phyloP scores from a whole-genome alignment of 1,284 basidiomycete species.

The Sporisorium graminicola region DNA sequence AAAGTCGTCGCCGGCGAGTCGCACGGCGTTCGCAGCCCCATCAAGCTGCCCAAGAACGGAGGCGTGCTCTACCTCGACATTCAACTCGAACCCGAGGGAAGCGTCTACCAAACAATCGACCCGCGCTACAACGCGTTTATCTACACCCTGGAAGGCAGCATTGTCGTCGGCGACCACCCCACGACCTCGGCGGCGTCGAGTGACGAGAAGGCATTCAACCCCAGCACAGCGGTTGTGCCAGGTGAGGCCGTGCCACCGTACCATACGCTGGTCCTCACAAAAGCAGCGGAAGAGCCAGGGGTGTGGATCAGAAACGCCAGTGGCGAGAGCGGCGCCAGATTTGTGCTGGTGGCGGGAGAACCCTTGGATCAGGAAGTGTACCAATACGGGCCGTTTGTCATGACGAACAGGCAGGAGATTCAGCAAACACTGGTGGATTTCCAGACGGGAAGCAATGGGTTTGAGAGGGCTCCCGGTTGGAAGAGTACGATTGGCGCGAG shows the following conservation, averaged over 20 bases:
- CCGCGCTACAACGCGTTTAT: slow-evolving; percentile 70
- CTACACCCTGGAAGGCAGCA: slow-evolving; percentile 69
- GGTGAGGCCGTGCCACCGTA: slow-evolving; percentile 73
- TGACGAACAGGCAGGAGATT: slow-evolving; percentile 84
- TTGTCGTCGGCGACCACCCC: slow-evolving; percentile 74
- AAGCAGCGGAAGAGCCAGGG: slow-evolving; percentile 75
- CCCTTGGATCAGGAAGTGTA: slow-evolving; percentile 88
- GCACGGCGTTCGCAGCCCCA: slow-evolving; percentile 86
- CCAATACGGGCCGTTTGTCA: slow-evolving; percentile 83
- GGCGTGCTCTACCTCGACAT: slow-evolving; percentile 94
- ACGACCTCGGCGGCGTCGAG: slow-evolving; percentile 12
- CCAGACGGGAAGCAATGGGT: slow-evolving; percentile 84
- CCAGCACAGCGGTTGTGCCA: not conserved
- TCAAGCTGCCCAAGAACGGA: slow-evolving; percentile 79
- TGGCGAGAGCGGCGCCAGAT: slow-evolving; percentile 27
- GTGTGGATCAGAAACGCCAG: slow-evolving; percentile 74
- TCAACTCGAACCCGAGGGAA: slow-evolving; percentile 77
- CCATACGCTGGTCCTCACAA: slow-evolving; percentile 78
- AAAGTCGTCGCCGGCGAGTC: slow-evolving; percentile 91
- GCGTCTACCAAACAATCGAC: slow-evolving; percentile 87
- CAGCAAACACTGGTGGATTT: slow-evolving; percentile 86
- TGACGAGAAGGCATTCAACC: slow-evolving; percentile 5
- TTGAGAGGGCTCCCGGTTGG: slow-evolving; percentile 90
- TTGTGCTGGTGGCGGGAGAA: slow-evolving; percentile 79
- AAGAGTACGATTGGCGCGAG: slow-evolving; percentile 77